Base-by-base conservation (phyloP, 192 early-diverging fungal species). In the Neocallimastix lanati region DNA sequence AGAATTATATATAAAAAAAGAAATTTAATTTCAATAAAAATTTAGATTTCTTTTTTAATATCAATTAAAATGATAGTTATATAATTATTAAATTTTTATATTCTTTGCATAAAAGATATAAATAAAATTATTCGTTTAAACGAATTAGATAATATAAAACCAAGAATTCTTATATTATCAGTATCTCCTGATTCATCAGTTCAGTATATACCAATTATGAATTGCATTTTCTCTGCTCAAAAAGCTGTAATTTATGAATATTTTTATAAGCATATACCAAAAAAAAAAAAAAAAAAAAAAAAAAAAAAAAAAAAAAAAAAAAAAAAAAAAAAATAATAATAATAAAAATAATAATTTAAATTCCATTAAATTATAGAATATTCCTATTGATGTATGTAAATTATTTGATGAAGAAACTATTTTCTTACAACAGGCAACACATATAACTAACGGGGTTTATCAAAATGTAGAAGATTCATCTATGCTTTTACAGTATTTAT, bases 201-300 rank as follows among this genome's bases (percentile, higher is more conserved):
- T 50, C 94, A 98, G 81, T 98, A 99, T 80, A 96, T 99, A 77
- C 87, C 95, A 5, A 91, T 96, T 35, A 99, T 99, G 98, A 99
- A 99, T 84, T 92, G 90, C 79, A 97, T 99, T 38, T 99, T 99
- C 86, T 93, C 96, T 0, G 97, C 96, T 2, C 96, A 99, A 84
- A 95, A 94, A 80, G 82, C 86, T 58, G 93, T n/a, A n/a, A n/a
- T n/a, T n/a, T n/a, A n/a, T n/a, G n/a, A n/a, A n/a, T n/a, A n/a
- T n/a, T n/a, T n/a, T n/a, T n/a, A n/a, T n/a, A n/a, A n/a, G n/a
- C n/a, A n/a, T n/a, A n/a, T n/a, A n/a, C n/a, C n/a, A n/a, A n/a
- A n/a, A n/a, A n/a, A n/a, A n/a, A n/a, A n/a, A n/a, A n/a, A n/a
- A n/a, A n/a, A n/a, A n/a, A n/a, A n/a, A n/a, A n/a, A n/a, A n/a